Percentiles rank a stretch among this genome's conserved stretches.
phyloP scores from a whole-genome alignment of 495 filamentous ascomycete species.

The Daldinia caldariorum region DNA sequence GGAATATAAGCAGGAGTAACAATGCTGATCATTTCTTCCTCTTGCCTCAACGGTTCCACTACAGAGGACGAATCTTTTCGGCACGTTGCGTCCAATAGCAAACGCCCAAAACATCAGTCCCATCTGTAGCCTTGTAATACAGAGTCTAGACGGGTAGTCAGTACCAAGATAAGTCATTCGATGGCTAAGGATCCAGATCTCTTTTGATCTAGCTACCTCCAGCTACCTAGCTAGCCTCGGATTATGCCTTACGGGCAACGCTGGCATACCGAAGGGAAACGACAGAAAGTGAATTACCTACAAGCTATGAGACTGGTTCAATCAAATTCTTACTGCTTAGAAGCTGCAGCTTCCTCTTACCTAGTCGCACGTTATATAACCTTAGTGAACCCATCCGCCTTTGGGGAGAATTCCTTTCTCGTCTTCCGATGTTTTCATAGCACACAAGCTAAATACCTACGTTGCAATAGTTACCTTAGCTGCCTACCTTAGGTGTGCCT shows the following conservation, averaged over 20 bases:
- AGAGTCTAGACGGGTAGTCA: slow-evolving; percentile 24
- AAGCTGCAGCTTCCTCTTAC: slow-evolving; percentile 9
- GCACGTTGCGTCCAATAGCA: slow-evolving; percentile 36
- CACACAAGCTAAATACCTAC: slow-evolving; percentile 29
- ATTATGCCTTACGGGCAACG: slow-evolving; percentile 8
- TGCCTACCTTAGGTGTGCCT: no score
- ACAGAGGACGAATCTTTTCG: slow-evolving; percentile 37
- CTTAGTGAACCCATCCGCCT: slow-evolving; percentile 24
- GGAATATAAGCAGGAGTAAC: slow-evolving; percentile 16
- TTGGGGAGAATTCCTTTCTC: slow-evolving; percentile 7
- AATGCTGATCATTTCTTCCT: slow-evolving; percentile 31
- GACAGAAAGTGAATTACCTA: neutral
- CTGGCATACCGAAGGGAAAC: slow-evolving; percentile 21
- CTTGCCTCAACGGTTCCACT: slow-evolving; percentile 22
- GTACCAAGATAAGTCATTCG: slow-evolving; percentile 16
- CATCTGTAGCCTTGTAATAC: slow-evolving; percentile 40
- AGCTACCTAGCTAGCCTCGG: slow-evolving; percentile 3
- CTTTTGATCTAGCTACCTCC: slow-evolving; percentile 21
- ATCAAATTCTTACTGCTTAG: slow-evolving; percentile 10
- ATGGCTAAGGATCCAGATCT: slow-evolving; percentile 24
- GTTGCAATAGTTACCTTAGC: slow-evolving; percentile 20
- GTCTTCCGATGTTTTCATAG: slow-evolving; percentile 35
- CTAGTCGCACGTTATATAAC: slow-evolving; percentile 38
- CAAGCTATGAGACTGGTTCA: slow-evolving; percentile 22
- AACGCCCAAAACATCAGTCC: slow-evolving; percentile 32